Percentiles rank a stretch among this genome's conserved stretches.
Evolutionary conservation across 1,284 basidiomycete genomes (phyloP).

Genomic region (Vanrija pseudolonga): DNA sequence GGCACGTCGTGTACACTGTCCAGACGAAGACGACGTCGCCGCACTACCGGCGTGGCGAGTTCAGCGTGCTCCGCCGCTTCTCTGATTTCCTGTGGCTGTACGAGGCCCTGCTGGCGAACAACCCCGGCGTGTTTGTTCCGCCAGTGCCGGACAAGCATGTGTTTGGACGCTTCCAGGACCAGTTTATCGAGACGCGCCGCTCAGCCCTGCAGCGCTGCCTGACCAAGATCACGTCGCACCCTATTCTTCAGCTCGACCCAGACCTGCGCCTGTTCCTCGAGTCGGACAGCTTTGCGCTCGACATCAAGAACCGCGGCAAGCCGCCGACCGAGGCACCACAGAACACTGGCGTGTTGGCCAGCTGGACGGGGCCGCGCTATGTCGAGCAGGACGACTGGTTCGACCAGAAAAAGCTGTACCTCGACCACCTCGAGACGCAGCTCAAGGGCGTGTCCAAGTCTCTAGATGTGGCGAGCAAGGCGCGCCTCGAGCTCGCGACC

Average conservation of each 20-base stretch:
- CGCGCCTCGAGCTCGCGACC: slow-evolving; percentile 67
- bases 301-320: slow-evolving; percentile 55
- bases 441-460: slow-evolving; percentile 79
- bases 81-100: slow-evolving; percentile 98
- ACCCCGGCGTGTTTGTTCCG: slow-evolving; percentile 95
- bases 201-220: slow-evolving; percentile 83
- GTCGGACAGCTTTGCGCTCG: slow-evolving; percentile 75
- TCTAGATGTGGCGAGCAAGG: slow-evolving; percentile 74
- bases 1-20: slow-evolving; percentile 92
- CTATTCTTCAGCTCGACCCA: slow-evolving; percentile 73
- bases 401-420: slow-evolving; percentile 75
- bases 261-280: slow-evolving; percentile 85
- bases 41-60: slow-evolving; percentile 70
- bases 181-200: slow-evolving; percentile 80
- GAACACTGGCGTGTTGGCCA: slow-evolving; percentile 61
- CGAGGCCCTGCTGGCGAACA: slow-evolving; percentile 82
- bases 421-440: slow-evolving; percentile 86
- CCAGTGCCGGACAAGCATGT: slow-evolving; percentile 94
- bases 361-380: slow-evolving; percentile 80
- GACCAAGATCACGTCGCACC: slow-evolving; percentile 81
- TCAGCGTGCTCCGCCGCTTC: slow-evolving; percentile 90
- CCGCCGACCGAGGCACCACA: slow-evolving; percentile 7
- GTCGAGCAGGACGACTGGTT: slow-evolving; percentile 98
- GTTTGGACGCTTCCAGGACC: slow-evolving; percentile 75
- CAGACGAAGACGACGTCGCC: slow-evolving; percentile 83